Evolutionary conservation across 169 alveolate species (phyloP).

Genomic region (Babesia caballi): DNA sequence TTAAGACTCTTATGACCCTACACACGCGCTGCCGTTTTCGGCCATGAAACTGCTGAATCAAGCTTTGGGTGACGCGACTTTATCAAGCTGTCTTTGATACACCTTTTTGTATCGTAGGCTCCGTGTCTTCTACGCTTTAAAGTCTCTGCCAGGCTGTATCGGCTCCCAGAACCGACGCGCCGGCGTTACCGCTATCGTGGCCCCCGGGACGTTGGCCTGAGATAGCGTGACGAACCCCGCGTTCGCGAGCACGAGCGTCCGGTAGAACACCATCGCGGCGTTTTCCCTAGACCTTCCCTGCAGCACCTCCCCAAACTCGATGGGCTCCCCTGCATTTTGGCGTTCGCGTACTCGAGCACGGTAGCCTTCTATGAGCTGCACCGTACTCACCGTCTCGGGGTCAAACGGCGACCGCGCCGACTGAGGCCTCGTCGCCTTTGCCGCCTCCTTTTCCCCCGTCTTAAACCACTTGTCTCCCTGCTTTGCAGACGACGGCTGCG

Average conservation of each 20-base stretch:
- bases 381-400: conserved; percentile 26
- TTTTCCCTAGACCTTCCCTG: conserved; percentile 18
- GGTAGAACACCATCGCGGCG: conserved; percentile 53
- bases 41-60: too few species aligned
- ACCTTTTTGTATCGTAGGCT: too few species aligned
- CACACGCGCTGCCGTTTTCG: too few species aligned
- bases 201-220: conserved; percentile 24
- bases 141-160: not conserved
- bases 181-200: conserved; percentile 11
- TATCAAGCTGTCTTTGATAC: too few species aligned
- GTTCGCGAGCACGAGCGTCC: conserved; percentile 62
- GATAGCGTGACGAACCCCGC: conserved; percentile 38
- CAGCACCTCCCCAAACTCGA: conserved; percentile 4
- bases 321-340: not conserved
- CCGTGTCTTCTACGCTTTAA: not conserved
- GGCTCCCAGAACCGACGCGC: conserved; percentile 39
- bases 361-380: conserved; percentile 33
- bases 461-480: conserved; percentile 23
- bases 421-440: not conserved
- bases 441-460: not conserved
- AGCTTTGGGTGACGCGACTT: too few species aligned
- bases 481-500: not conserved
- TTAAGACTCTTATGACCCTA: too few species aligned
- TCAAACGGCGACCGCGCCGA: not conserved
- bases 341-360: conserved; percentile 37